Percentiles rank a stretch among this genome's conserved stretches.
These are phyloP conservation scores for Cyathus striatus DNA, from an alignment of 768 basidiomycete species.

Conservation along the genomic window DNA sequence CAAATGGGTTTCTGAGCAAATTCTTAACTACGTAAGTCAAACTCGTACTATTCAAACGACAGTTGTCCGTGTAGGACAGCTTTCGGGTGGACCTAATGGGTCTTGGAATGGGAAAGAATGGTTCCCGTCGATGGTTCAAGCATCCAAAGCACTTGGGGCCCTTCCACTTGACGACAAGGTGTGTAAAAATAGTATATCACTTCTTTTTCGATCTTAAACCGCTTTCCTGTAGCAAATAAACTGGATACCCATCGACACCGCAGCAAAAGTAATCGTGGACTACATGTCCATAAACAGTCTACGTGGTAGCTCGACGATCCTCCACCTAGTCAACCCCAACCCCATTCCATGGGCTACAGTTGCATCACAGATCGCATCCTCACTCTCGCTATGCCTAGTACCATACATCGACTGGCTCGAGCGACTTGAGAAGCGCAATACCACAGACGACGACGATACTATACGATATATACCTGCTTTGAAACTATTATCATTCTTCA, in stretches of 20 bases:
- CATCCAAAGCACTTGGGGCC: slow-evolving; percentile 15
- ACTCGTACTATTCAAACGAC: slow-evolving; percentile 18
- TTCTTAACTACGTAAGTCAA: slow-evolving; percentile 22
- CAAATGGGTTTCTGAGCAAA: slow-evolving; percentile 37
- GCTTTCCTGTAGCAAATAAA: too few relatives aligned
- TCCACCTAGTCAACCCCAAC: slow-evolving; percentile 25
- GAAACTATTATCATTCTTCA: too few relatives aligned
- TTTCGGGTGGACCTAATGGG: slow-evolving; percentile 28
- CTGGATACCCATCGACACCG: slow-evolving; percentile 21
- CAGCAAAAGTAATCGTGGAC: slow-evolving; percentile 22
- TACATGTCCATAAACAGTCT: slow-evolving; percentile 8
- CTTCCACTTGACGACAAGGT: slow-evolving; percentile 24
- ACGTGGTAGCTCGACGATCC: too few relatives aligned
- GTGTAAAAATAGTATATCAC: slow-evolving; percentile 7
- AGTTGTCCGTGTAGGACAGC: slow-evolving; percentile 32
- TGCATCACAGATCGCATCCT: neutral
- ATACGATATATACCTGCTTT: too few relatives aligned
- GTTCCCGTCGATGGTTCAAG: slow-evolving; percentile 31
- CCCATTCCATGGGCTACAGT: slow-evolving; percentile 17
- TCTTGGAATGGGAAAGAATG: slow-evolving; percentile 34
- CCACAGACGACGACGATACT: too few relatives aligned
- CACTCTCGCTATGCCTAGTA: neutral
- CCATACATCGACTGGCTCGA: slow-evolving; percentile 1
- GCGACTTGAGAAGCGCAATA: slow-evolving; percentile 5
- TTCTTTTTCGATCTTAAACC: neutral